phyloP scores from a whole-genome alignment of 2,329 filamentous ascomycete species.

The Epichloe baconii region DNA sequence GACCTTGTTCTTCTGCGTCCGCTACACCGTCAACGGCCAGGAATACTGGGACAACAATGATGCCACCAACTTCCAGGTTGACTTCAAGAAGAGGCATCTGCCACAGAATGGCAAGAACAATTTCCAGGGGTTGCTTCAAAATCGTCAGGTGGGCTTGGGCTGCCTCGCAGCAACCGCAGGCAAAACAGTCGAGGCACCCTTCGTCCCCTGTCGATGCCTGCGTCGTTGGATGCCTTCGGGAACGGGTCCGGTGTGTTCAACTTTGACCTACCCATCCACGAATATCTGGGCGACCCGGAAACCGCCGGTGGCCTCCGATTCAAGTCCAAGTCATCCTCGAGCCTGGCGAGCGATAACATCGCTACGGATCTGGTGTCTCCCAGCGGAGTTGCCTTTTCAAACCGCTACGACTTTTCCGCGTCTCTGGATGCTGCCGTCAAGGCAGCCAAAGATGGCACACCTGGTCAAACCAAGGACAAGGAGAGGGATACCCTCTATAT shows the following conservation, averaged over 20 bases:
- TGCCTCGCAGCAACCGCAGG: conserved; percentile 56
- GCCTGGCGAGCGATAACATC: conserved; percentile 50
- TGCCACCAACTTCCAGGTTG: conserved; percentile 79
- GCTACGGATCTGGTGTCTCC: conserved; percentile 37
- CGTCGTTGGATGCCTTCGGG: conserved; percentile 59
- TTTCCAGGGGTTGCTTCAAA: conserved; percentile 37
- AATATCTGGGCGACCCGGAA: conserved; percentile 50
- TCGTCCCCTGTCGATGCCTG: conserved; percentile 41
- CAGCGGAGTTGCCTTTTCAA: conserved; percentile 67
- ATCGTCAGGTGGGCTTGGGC: conserved; percentile 37
- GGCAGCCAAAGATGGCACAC: conserved; percentile 50
- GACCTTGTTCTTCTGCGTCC: conserved; percentile 83
- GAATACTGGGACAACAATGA: conserved; percentile 96
- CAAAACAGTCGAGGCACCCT: conserved; percentile 24
- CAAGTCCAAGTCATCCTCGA: conserved; percentile 53
- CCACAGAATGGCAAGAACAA: conserved; percentile 45
- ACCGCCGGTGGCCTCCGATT: conserved; percentile 46
- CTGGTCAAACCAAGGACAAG: conserved; percentile 23
- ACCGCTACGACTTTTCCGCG: conserved; percentile 92
- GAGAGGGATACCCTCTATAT: conserved; percentile 45
- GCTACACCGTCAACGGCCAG: conserved; percentile 70
- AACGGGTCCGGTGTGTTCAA: conserved; percentile 41
- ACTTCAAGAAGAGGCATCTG: conserved; percentile 72
- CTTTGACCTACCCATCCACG: conserved; percentile 46
- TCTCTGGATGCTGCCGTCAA: conserved; percentile 75